Evolutionary conservation across 2,329 filamentous ascomycete species (phyloP).

Genomic region (Ophiostoma australiae): DNA sequence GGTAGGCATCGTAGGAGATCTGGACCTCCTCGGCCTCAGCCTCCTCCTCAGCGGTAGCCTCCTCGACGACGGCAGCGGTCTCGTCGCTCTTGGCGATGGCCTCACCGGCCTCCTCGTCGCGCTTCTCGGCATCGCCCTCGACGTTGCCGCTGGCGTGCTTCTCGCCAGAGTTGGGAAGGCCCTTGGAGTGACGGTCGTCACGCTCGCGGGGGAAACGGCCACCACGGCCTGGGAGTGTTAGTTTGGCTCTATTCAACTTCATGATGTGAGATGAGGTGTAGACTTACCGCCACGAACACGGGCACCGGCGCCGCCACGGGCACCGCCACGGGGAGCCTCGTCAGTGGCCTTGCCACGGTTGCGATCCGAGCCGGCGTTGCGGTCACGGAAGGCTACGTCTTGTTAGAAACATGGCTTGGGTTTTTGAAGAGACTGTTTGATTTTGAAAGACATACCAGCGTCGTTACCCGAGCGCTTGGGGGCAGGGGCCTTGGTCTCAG

Average conservation of each 20-base stretch:
- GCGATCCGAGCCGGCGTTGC: slow-evolving; percentile 70
- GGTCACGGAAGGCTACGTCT: slow-evolving; percentile 76
- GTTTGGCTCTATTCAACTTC: neutral
- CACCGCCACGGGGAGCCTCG: slow-evolving; percentile 53
- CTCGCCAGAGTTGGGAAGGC: slow-evolving; percentile 62
- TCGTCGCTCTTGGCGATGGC: slow-evolving; percentile 81
- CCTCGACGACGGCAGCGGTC: slow-evolving; percentile 58
- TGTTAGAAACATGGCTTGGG: slow-evolving; percentile 22
- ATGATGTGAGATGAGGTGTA: neutral
- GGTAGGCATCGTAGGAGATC: slow-evolving; percentile 86
- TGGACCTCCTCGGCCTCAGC: slow-evolving; percentile 75
- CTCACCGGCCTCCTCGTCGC: slow-evolving; percentile 87
- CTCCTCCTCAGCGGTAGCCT: slow-evolving; percentile 35
- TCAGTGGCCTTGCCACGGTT: slow-evolving; percentile 79
- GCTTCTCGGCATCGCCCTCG: slow-evolving; percentile 76
- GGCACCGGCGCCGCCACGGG: slow-evolving; percentile 53
- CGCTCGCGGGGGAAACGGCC: slow-evolving; percentile 48
- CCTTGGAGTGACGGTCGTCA: slow-evolving; percentile 54
- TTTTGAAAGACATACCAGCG: slow-evolving; percentile 60
- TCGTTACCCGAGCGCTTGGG: slow-evolving; percentile 65
- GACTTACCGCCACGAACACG: slow-evolving; percentile 57
- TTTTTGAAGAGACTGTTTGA: slow-evolving; percentile 7
- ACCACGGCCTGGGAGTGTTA: slow-evolving; percentile 45
- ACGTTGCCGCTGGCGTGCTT: slow-evolving; percentile 86
- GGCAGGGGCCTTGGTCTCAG: slow-evolving; percentile 62